Evolutionary conservation across 1,284 basidiomycete species (phyloP), one percentile per base, ranked within the genome.

Genomic region (Volvariella surrecta): DNA sequence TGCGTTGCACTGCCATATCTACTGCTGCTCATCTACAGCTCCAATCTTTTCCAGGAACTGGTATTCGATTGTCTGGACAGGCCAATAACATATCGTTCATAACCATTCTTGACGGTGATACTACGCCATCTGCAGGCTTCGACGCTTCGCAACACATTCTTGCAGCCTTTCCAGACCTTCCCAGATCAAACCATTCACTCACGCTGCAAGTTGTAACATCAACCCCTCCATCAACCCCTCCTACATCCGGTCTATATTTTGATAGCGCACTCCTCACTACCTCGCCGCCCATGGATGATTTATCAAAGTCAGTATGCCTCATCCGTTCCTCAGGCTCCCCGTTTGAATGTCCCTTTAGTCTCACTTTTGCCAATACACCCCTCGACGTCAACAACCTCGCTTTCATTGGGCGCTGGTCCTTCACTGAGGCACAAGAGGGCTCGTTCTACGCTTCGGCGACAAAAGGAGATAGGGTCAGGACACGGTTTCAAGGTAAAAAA

Each of bases 401-500:
- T 2, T 78, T 73, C 52, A 51, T 53, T 43, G 76, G 78, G n/a
- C 53, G 54, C 6, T 81, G 78, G 78, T 60, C 55, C 32, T 67
- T 69, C 48, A 45, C 58, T 22, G 53, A 59, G 17, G 57, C 60
- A 47, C 49, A 52, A 20, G 52, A 56, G 17, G 51, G 50, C 39
- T 48, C 54, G 32, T 64, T 70, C 54, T 74, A 78, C 56, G 49
- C 61, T n/a, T 76, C 79, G 3, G 59, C 50, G 16, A 65, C 61
- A 20, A 54, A 54, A 30, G 75, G 74, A 19, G 80, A 82, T 52
- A 58, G 52, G 6, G 70, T 68, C 32, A 50, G 54, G 28, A 51
- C 63, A 1, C 54, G 54, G 3, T 82, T 82, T 57, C 62, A 53
- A 45, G 79, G 79, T 71, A 56, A 39, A 15, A 21, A 28, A 16